These are phyloP conservation scores for Neofusicoccum umdonicola DNA, from an alignment of 2,329 filamentous ascomycete genomes.

Conservation along the genomic window DNA sequence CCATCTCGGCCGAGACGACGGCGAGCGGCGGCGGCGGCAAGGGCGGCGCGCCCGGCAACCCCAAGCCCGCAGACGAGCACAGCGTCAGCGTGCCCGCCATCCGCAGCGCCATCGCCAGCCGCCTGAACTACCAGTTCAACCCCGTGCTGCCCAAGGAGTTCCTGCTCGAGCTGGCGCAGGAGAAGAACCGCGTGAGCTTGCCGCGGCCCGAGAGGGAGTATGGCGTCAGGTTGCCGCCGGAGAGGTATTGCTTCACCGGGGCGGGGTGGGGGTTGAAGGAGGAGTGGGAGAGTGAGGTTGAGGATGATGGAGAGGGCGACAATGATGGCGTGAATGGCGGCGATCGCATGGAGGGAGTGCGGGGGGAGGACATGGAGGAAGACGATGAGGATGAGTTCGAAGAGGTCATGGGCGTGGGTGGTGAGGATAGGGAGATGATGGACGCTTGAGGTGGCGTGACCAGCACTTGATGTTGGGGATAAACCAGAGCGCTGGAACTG, in stretches of 20 bases:
- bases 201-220: constrained; percentile 56
- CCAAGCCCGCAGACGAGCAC: constrained; percentile 37
- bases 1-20: constrained; percentile 23
- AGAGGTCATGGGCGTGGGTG: constrained; percentile 34
- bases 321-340: constrained; percentile 31
- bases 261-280: constrained; percentile 57
- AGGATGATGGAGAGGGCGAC: constrained; percentile 44
- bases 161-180: constrained; percentile 69
- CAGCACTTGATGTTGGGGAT: neutral
- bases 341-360: constrained; percentile 23
- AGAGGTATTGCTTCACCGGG: constrained; percentile 61
- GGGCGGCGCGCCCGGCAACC: constrained; percentile 24
- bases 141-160: constrained; percentile 69
- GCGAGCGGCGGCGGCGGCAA: constrained; percentile 1
- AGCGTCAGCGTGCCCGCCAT: constrained; percentile 65
- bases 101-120: constrained; percentile 67
- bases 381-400: constrained; percentile 46
- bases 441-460: constrained; percentile 27
- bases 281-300: constrained; percentile 57
- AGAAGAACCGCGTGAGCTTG: constrained; percentile 66
- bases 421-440: constrained; percentile 32
- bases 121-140: constrained; percentile 69
- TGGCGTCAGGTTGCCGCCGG: constrained; percentile 59
- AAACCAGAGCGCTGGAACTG: neutral
- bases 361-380: constrained; percentile 34